phyloP scores from a whole-genome alignment of 345 rosid species.

The Nasturtium officinale region DNA sequence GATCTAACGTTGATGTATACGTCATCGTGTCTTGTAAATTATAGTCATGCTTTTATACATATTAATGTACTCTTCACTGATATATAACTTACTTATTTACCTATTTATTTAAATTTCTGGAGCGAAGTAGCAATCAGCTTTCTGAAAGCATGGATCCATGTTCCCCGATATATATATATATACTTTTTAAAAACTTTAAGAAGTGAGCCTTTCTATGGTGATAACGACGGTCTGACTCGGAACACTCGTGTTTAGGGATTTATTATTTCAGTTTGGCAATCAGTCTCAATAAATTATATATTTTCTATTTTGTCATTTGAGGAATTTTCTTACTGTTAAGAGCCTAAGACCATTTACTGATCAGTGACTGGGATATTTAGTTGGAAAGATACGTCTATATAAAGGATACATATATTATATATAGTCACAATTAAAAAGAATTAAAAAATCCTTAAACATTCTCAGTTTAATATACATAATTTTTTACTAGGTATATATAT shows the following conservation, averaged over 20 bases:
- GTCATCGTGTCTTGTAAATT: constrained; percentile 34
- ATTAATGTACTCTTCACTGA: neutral
- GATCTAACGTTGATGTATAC: neutral
- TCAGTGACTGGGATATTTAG: neutral
- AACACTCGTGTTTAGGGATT: constrained; percentile 32
- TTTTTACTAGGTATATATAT: neutral
- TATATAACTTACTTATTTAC: constrained; percentile 41
- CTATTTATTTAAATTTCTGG: constrained; percentile 24
- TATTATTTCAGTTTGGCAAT: constrained; percentile 21
- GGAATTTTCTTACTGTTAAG: neutral
- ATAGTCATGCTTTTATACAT: constrained; percentile 28
- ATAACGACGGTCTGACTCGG: constrained; percentile 33
- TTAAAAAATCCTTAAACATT: neutral
- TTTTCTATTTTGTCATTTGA: neutral
- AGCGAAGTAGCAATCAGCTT: constrained; percentile 32
- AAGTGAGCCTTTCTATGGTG: constrained; percentile 37
- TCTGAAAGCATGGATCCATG: constrained; percentile 47
- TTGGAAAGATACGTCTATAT: neutral
- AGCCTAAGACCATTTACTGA: neutral
- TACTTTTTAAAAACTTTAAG: too few species aligned
- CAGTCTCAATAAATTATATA: neutral
- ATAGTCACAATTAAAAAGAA: neutral
- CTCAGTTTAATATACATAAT: neutral
- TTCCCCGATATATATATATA: constrained; percentile 36
- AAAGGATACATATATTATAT: neutral